These are phyloP conservation scores for Trypanosomatidae sp. DNA, from an alignment of 208 protist genomes.

Conservation along the genomic window DNA sequence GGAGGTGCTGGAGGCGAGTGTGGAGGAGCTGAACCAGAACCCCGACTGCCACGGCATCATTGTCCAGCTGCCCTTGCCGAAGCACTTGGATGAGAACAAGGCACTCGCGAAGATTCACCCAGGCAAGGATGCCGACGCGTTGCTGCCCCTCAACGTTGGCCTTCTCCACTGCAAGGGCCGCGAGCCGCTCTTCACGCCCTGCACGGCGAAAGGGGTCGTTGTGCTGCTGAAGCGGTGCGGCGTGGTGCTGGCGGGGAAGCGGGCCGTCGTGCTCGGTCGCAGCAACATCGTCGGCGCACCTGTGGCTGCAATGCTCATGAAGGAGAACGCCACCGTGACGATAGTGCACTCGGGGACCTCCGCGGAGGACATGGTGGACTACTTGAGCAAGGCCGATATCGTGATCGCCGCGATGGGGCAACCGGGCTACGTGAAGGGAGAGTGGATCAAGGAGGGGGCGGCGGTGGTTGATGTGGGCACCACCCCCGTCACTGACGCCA, in stretches of 20 bases:
- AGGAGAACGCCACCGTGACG: conserved; percentile 96
- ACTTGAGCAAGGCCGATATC: conserved; percentile 90
- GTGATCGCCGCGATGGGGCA: conserved; percentile 95
- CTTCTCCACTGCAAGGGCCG: conserved; percentile 84
- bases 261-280: conserved; percentile 96
- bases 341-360: conserved; percentile 91
- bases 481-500: conserved; percentile 91
- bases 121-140: conserved; percentile 96
- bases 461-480: conserved; percentile 99
- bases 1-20: conserved; percentile 59
- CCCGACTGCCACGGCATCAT: conserved; percentile 90
- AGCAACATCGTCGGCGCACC: conserved; percentile 97
- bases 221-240: conserved; percentile 90
- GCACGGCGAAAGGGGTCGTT: conserved; percentile 96
- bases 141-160: conserved; percentile 95
- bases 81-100: conserved; percentile 92
- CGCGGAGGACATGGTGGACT: conserved; percentile 37
- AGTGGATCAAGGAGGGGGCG: conserved; percentile 96
- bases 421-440: conserved; percentile 90
- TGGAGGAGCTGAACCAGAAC: conserved; percentile 80
- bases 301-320: conserved; percentile 90
- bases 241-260: conserved; percentile 64
- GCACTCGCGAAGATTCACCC: conserved; percentile 54
- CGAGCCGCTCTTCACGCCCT: conserved; percentile 90
- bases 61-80: conserved; percentile 97